Conservation (phyloP, 2,329 filamentous ascomycete genomes). For the Boeremia exigua region DNA sequence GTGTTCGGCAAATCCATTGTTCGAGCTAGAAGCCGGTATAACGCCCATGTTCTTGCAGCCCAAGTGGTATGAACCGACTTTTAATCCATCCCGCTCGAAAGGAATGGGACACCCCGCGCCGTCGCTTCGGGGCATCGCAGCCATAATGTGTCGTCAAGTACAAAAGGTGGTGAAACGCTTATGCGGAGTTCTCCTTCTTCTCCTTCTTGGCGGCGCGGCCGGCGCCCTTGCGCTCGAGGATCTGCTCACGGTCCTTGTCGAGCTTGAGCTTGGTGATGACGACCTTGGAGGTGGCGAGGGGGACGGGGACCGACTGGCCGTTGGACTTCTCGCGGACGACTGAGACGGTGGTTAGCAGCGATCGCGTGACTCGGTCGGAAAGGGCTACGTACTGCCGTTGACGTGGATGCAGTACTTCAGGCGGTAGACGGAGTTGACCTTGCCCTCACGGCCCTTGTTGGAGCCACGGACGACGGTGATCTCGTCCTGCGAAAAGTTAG, state of each 20-base stretch:
- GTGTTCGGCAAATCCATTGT: conserved; percentile 44
- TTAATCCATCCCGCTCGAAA: conserved; percentile 48
- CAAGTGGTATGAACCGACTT: conserved; percentile 45
- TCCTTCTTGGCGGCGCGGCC: conserved; percentile 79
- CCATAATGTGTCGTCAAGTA: conserved; percentile 49
- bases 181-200: conserved; percentile 65
- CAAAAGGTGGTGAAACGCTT: conserved; percentile 49
- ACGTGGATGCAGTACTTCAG: conserved; percentile 94
- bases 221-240: conserved; percentile 82
- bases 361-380: not conserved
- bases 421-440: conserved; percentile 86
- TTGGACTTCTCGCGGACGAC: conserved; percentile 96
- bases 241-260: conserved; percentile 91
- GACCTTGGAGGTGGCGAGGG: conserved; percentile 95
- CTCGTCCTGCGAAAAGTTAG: conserved; percentile 64
- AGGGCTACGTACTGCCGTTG: conserved; percentile 67
- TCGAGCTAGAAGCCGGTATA: conserved; percentile 47
- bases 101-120: conserved; percentile 43
- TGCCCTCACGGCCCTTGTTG: conserved; percentile 98
- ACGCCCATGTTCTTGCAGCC: conserved; percentile 47
- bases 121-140: conserved; percentile 39
- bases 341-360: conserved; percentile 33
- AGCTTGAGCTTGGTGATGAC: conserved; percentile 99
- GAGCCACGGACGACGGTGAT: conserved; percentile 88
- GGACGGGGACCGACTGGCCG: conserved; percentile 93